A percentile compares a stretch with the other conserved stretches of the same genome.
Conservation (phyloP, 2,329 filamentous ascomycete genomes). For the Pseudogymnoascus sp. region DNA sequence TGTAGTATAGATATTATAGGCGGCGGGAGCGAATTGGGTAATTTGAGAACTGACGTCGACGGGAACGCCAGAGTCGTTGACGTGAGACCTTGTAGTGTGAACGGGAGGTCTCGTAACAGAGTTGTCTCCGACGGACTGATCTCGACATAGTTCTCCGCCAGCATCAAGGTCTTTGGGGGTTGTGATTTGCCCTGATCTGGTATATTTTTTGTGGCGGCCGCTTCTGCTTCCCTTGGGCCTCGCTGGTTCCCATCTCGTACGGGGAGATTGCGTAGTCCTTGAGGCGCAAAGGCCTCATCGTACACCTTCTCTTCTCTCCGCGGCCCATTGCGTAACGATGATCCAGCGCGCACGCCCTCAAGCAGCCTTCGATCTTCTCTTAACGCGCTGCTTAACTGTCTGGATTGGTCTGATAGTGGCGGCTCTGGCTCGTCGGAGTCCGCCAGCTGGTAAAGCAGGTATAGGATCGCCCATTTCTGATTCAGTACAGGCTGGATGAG, state of each 20-base stretch:
- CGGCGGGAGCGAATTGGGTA: slow-evolving; percentile 73
- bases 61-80: slow-evolving; percentile 77
- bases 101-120: slow-evolving; percentile 75
- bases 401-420: neutral
- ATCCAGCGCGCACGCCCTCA: slow-evolving; percentile 14
- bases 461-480: slow-evolving; percentile 95
- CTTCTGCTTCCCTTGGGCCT: slow-evolving; percentile 27
- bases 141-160: slow-evolving; percentile 50
- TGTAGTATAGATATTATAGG: slow-evolving; percentile 84
- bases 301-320: slow-evolving; percentile 40
- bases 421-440: slow-evolving; percentile 40
- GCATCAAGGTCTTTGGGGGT: slow-evolving; percentile 44
- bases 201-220: slow-evolving; percentile 22
- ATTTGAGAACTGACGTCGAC: slow-evolving; percentile 59
- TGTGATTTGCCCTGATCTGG: slow-evolving; percentile 23
- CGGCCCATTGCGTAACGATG: slow-evolving; percentile 29
- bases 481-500: slow-evolving; percentile 85
- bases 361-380: slow-evolving; percentile 12
- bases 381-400: slow-evolving; percentile 18
- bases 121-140: slow-evolving; percentile 57
- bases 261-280: slow-evolving; percentile 36
- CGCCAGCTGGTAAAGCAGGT: slow-evolving; percentile 77
- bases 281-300: slow-evolving; percentile 48
- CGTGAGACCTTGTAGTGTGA: slow-evolving; percentile 85
- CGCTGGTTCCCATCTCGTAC: slow-evolving; percentile 26